These are phyloP conservation scores for Acanthamoeba sp. DNA, from an alignment of 208 protist genomes.

Conservation along the genomic window DNA sequence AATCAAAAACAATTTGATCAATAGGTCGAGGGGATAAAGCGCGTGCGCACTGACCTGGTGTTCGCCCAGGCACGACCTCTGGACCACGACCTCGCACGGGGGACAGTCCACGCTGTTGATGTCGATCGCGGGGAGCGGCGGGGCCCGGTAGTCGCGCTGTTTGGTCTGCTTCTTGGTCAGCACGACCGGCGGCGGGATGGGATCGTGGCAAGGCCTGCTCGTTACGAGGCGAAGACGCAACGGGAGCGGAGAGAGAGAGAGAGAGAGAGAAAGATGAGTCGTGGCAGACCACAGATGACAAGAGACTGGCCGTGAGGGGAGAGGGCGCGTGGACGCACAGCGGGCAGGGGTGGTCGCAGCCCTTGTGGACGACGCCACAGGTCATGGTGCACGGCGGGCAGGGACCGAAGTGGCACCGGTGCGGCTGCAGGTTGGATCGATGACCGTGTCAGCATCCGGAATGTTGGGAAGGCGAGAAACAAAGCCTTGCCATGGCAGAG, in stretches of 20 bases:
- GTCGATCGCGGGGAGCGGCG: not conserved
- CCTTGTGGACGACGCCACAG: not conserved
- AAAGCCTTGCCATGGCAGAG: too few species aligned
- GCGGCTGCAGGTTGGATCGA: not conserved
- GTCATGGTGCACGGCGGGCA: slow-evolving; percentile 10
- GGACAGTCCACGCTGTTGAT: not conserved
- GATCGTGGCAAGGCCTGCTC: slow-evolving; percentile 17
- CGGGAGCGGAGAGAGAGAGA: not conserved
- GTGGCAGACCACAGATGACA: too few species aligned
- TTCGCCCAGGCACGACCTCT: slow-evolving; percentile 14
- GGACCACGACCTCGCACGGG: slow-evolving; percentile 22
- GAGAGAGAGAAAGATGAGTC: too few species aligned
- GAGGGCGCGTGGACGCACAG: not conserved
- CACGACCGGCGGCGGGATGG: not conserved
- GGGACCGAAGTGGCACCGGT: slow-evolving; percentile 21
- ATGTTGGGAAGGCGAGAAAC: too few species aligned
- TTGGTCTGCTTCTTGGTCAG: slow-evolving; percentile 49
- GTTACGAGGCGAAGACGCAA: not conserved
- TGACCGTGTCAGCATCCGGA: not conserved
- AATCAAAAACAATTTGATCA: too few species aligned
- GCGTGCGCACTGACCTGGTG: not conserved
- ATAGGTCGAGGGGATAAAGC: too few species aligned
- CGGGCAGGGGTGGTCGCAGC: not conserved
- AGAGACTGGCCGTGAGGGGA: not conserved
- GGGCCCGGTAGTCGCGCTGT: not conserved